Conservation (phyloP, 805 yeast genomes). For the Suhomyces kilbournensis region DNA sequence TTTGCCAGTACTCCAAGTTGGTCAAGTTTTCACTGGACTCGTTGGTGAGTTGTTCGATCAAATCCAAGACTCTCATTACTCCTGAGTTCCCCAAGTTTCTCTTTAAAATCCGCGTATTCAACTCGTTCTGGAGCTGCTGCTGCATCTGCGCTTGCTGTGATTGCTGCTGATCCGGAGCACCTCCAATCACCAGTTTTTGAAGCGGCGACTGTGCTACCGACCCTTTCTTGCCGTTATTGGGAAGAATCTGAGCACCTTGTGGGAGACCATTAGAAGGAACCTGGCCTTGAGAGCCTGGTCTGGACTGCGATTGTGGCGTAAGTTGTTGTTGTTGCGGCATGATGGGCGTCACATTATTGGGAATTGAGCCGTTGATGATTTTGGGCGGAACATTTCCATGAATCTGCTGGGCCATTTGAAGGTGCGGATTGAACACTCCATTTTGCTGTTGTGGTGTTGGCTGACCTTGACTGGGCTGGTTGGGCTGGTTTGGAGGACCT, state of each 20-base stretch:
- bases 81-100: slow-evolving; percentile 44
- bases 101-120: slow-evolving; percentile 34
- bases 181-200: background rate
- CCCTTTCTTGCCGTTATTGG: background rate
- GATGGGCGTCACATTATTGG: slow-evolving; percentile 19
- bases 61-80: slow-evolving; percentile 36
- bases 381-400: slow-evolving; percentile 14
- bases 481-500: slow-evolving; percentile 14
- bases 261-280: background rate
- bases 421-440: slow-evolving; percentile 6
- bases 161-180: background rate
- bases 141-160: slow-evolving; percentile 6
- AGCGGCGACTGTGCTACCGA: background rate
- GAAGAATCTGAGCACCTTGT: background rate
- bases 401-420: slow-evolving; percentile 14
- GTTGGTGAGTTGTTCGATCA: slow-evolving; percentile 36
- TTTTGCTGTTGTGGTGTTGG: slow-evolving; percentile 6
- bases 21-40: slow-evolving; percentile 29
- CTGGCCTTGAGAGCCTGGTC: slow-evolving; percentile 9
- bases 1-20: slow-evolving; percentile 36
- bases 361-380: slow-evolving; percentile 8
- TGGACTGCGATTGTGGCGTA: slow-evolving; percentile 19
- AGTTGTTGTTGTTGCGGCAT: slow-evolving; percentile 27
- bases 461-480: slow-evolving; percentile 4
- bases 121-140: slow-evolving; percentile 22